Evolutionary conservation across 169 alveolate species (phyloP).

Genomic region (Cyclospora cayetanensis): DNA sequence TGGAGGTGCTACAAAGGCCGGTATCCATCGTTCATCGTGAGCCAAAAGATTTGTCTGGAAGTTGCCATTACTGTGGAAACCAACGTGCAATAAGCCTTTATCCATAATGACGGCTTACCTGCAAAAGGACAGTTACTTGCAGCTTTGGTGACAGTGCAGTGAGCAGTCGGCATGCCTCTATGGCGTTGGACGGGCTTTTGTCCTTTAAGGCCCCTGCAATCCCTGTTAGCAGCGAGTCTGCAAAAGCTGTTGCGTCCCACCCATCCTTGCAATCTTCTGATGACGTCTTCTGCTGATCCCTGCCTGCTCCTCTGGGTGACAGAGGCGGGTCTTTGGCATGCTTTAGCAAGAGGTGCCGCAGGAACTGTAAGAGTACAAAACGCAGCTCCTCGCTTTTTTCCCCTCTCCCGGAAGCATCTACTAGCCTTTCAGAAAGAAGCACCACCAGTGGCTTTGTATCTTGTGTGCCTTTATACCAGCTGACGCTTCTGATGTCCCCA

Average conservation of each 20-base stretch:
- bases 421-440: constrained; percentile 22
- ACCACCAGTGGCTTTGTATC: not conserved
- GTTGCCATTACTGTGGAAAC: too few relatives aligned
- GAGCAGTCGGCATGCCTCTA: constrained; percentile 61
- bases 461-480: not conserved
- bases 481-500: not conserved
- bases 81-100: too few relatives aligned
- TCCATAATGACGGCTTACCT: not conserved
- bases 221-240: constrained; percentile 49
- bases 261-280: not conserved
- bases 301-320: too few relatives aligned
- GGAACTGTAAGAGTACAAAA: not conserved
- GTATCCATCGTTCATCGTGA: too few relatives aligned
- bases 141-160: constrained; percentile 18
- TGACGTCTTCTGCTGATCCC: not conserved
- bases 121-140: constrained; percentile 4
- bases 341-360: constrained; percentile 38
- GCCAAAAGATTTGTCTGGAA: too few relatives aligned
- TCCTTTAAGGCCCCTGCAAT: constrained; percentile 47
- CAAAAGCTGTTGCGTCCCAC: constrained; percentile 56
- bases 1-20: too few relatives aligned
- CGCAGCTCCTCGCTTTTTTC: constrained; percentile 61
- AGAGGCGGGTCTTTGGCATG: constrained; percentile 45
- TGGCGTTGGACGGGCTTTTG: constrained; percentile 58
- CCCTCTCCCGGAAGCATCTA: not conserved